Base-by-base conservation (phyloP, 2,329 filamentous ascomycete genomes). In the Aspergillus ustus region DNA sequence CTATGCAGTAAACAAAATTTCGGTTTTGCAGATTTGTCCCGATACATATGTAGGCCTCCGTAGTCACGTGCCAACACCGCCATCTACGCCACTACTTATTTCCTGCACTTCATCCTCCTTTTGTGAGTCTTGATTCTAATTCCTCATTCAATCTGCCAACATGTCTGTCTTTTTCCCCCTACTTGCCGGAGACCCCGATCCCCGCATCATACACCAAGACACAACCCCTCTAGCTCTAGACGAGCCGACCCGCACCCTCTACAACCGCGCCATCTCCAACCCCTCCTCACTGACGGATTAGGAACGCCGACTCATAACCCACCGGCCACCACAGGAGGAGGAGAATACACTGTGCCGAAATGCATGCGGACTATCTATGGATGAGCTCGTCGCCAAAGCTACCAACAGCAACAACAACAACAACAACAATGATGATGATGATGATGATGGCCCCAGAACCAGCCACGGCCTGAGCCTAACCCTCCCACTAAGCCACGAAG, bases 251-350 rank as follows among this genome's bases (percentile, higher is more conserved):
- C 65, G 62, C 49, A 57, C 59, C 20, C 63, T 66, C n/a, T 66
- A 64, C 20, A 61, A 64, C 50, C 63, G 59, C 45, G 62, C 65
- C 25, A 67, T 67, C 15, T 40, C 56, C 49, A 40, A 67, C 15
- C 61, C 61, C 9, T 60, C 59, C 50, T 67, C 63, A 43, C 63
- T 66, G 51, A 67, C 62, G 19, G 63, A 67, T 52, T 13, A 54
- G 58, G 61, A 66, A 63, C 51, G 59, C 46, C 40, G 57, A 64
- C 31, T 52, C 37, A 60, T 67, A 29, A 61, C 62, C 51, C 40
- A 56, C 50, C 65, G 63, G 40, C 53, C 46, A 9, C 59, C 54
- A 37, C 11, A 45, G 53, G 62, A 57, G 19, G 63, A 66, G 54
- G 63, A 66, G 58, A 52, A 64, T 45, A 51, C 25, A 6, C 62